Evolutionary conservation across 2,329 filamentous ascomycete species (phyloP).

Genomic region (Sporothrix brasiliensis): DNA sequence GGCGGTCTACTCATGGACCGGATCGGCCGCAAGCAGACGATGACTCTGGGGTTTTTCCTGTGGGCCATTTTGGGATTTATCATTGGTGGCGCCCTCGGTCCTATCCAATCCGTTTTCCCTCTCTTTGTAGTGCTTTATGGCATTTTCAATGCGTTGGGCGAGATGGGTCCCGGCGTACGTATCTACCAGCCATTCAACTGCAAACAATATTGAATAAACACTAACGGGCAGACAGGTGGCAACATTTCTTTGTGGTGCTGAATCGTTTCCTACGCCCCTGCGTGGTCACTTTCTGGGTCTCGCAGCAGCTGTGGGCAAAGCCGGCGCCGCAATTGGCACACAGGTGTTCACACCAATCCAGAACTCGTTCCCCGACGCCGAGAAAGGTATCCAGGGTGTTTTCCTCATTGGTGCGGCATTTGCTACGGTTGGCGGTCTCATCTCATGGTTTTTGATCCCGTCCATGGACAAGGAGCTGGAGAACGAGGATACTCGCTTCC

Average conservation of each 20-base stretch:
- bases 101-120: conserved; percentile 52
- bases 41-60: conserved; percentile 53
- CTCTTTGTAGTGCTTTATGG: conserved; percentile 57
- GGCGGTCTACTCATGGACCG: conserved; percentile 54
- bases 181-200: neutral
- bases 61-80: conserved; percentile 54
- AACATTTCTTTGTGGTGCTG: conserved; percentile 10
- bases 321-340: conserved; percentile 55
- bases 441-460: conserved; percentile 52
- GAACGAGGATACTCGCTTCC: conserved; percentile 24
- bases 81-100: conserved; percentile 51
- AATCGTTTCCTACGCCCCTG: conserved; percentile 1
- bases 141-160: conserved; percentile 53
- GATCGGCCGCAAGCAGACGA: conserved; percentile 54
- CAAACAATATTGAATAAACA: neutral
- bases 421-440: conserved; percentile 50
- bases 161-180: conserved; percentile 52
- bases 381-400: conserved; percentile 2
- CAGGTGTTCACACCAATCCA: conserved; percentile 56
- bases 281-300: conserved; percentile 40
- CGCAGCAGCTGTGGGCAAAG: conserved; percentile 52
- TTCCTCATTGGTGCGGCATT: conserved; percentile 48
- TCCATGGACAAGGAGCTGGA: conserved; percentile 38
- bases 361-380: conserved; percentile 44
- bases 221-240: neutral